A percentile compares a stretch with the other conserved stretches of the same genome.
These are phyloP conservation scores for Epichloe sibirici DNA, from an alignment of 2,329 filamentous ascomycete genomes.

Conservation along the genomic window DNA sequence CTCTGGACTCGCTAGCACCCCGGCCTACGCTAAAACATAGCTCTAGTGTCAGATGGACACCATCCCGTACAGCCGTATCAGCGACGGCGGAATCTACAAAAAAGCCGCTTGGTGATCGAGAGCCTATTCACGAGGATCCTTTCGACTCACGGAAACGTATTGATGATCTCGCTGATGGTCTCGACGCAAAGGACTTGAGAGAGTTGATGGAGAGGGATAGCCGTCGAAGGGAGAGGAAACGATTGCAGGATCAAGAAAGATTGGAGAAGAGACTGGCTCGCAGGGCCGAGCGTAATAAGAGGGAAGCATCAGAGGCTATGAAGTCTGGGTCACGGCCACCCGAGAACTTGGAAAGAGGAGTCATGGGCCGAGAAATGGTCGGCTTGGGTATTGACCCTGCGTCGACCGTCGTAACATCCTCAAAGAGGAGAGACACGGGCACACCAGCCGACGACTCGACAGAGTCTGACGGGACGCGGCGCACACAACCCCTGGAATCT, in stretches of 20 bases:
- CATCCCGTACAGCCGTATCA: slow-evolving; percentile 32
- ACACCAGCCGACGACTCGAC: slow-evolving; percentile 12
- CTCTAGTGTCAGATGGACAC: slow-evolving; percentile 46
- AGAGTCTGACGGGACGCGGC: slow-evolving; percentile 10
- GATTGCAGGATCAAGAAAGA: slow-evolving; percentile 53
- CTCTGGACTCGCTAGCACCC: slow-evolving; percentile 70
- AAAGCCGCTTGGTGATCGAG: slow-evolving; percentile 36
- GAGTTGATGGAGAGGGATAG: slow-evolving; percentile 85
- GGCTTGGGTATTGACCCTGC: slow-evolving; percentile 45
- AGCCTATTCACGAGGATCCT: slow-evolving; percentile 48
- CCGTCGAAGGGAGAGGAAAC: slow-evolving; percentile 65
- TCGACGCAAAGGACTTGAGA: slow-evolving; percentile 73
- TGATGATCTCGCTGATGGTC: slow-evolving; percentile 66
- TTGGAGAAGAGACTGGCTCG: slow-evolving; percentile 52
- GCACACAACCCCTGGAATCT: slow-evolving; percentile 14
- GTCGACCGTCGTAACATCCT: slow-evolving; percentile 44
- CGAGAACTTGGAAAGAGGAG: slow-evolving; percentile 46
- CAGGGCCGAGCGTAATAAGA: slow-evolving; percentile 53
- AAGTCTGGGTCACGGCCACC: slow-evolving; percentile 38
- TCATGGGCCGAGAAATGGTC: slow-evolving; percentile 44
- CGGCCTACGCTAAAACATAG: slow-evolving; percentile 72
- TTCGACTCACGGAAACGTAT: slow-evolving; percentile 50
- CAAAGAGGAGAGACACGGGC: slow-evolving; percentile 28
- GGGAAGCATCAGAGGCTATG: slow-evolving; percentile 42
- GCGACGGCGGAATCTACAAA: slow-evolving; percentile 37